These are phyloP conservation scores for Anacardium occidentale DNA, from an alignment of 345 rosid genomes.

Conservation along the genomic window DNA sequence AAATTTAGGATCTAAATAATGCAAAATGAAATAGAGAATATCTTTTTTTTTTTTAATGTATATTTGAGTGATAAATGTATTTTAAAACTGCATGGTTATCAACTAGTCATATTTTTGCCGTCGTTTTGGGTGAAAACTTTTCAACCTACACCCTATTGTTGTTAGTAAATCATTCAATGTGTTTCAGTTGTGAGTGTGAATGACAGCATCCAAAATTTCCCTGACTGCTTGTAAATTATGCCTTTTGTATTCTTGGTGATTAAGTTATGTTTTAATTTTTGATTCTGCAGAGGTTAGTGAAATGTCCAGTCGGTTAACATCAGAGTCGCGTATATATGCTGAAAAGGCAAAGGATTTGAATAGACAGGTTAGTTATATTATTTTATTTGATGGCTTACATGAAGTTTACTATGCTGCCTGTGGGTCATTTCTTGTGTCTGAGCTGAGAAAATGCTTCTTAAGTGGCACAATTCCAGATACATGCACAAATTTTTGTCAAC, in stretches of 20 bases:
- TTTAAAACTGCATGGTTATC: neutral
- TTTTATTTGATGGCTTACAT: neutral
- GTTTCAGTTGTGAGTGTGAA: too few relatives aligned
- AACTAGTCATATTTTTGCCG: neutral
- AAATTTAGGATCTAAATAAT: neutral
- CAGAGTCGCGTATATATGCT: conserved; percentile 94
- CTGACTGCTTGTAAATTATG: too few relatives aligned
- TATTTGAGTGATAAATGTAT: neutral
- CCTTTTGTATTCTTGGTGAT: conserved; percentile 15
- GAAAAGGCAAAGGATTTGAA: conserved; percentile 98
- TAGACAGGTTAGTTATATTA: conserved; percentile 63
- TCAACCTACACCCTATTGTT: neutral
- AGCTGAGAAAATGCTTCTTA: neutral
- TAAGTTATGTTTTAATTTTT: neutral
- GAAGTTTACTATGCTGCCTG: neutral
- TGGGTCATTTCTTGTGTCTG: neutral
- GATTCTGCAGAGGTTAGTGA: conserved; percentile 89
- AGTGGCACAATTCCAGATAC: neutral
- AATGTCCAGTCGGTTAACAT: conserved; percentile 93
- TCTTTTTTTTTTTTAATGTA: neutral
- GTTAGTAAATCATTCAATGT: neutral
- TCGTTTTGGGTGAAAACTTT: neutral
- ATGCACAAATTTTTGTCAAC: neutral
- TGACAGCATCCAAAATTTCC: too few relatives aligned
- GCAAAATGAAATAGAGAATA: neutral